These are phyloP conservation scores for Saturnispora bothae DNA, from an alignment of 805 yeast genomes.

Conservation along the genomic window DNA sequence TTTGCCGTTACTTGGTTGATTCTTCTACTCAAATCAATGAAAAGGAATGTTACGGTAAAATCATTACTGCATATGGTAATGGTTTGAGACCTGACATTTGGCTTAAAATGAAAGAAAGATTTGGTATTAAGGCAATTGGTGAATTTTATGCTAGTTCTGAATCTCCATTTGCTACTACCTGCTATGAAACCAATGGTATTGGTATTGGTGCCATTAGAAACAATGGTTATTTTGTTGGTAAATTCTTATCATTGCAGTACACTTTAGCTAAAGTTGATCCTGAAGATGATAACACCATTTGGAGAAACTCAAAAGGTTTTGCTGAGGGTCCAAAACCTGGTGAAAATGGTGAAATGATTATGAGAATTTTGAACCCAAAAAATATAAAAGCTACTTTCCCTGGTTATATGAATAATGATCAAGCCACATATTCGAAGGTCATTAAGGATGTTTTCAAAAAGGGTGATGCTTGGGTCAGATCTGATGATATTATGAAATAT, in stretches of 20 bases:
- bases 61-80: slow-evolving; percentile 75
- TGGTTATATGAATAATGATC: slow-evolving; percentile 75
- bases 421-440: slow-evolving; percentile 71
- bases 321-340: slow-evolving; percentile 42
- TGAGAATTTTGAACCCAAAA: slow-evolving; percentile 53
- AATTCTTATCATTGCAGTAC: slow-evolving; percentile 41
- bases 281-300: slow-evolving; percentile 62
- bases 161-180: slow-evolving; percentile 80
- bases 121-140: slow-evolving; percentile 65
- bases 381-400: slow-evolving; percentile 72
- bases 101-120: slow-evolving; percentile 67
- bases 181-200: slow-evolving; percentile 44
- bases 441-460: slow-evolving; percentile 60
- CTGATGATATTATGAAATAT: slow-evolving; percentile 70
- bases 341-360: slow-evolving; percentile 83
- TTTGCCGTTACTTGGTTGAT: slow-evolving; percentile 68
- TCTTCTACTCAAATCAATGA: slow-evolving; percentile 27
- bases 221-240: slow-evolving; percentile 65
- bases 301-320: slow-evolving; percentile 59
- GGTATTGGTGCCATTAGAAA: slow-evolving; percentile 87
- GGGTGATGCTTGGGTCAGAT: slow-evolving; percentile 88
- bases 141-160: slow-evolving; percentile 94
- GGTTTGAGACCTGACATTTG: slow-evolving; percentile 87
- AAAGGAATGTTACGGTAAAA: slow-evolving; percentile 22
- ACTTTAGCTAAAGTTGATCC: slow-evolving; percentile 66